Conservation (phyloP, 495 filamentous ascomycete genomes). For the Trichoderma virens region DNA sequence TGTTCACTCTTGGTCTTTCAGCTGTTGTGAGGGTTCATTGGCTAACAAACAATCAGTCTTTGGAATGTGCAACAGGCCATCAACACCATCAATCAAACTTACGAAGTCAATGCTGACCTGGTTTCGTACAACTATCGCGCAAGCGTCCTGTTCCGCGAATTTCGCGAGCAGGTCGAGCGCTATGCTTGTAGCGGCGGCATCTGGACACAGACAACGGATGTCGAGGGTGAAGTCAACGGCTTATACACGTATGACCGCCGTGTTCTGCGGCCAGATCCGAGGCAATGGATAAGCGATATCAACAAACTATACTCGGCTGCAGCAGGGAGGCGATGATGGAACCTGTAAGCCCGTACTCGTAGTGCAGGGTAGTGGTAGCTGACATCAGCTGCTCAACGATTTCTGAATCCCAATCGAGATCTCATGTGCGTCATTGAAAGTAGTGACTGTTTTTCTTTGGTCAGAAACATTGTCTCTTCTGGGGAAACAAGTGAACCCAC, state of each 20-base stretch:
- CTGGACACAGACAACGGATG: conserved; percentile 64
- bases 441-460: too few species aligned
- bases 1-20: neutral
- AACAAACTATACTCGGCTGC: neutral
- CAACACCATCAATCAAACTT: conserved; percentile 53
- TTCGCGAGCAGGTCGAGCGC: conserved; percentile 47
- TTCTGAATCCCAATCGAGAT: too few species aligned
- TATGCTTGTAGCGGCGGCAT: conserved; percentile 53
- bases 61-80: conserved; percentile 54
- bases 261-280: conserved; percentile 43
- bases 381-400: too few species aligned
- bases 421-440: too few species aligned
- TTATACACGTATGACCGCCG: conserved; percentile 58
- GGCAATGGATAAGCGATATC: conserved; percentile 55
- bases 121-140: conserved; percentile 60
- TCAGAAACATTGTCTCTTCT: too few species aligned
- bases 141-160: conserved; percentile 41
- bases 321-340: conserved; percentile 41
- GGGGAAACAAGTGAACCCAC: too few species aligned
- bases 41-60: conserved; percentile 20
- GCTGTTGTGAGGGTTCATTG: neutral
- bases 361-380: too few species aligned
- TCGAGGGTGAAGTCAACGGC: conserved; percentile 69
- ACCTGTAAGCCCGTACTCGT: too few species aligned
- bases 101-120: conserved; percentile 51